Conservation (phyloP, 257 asterid species). For the Fraxinus excelsior region DNA sequence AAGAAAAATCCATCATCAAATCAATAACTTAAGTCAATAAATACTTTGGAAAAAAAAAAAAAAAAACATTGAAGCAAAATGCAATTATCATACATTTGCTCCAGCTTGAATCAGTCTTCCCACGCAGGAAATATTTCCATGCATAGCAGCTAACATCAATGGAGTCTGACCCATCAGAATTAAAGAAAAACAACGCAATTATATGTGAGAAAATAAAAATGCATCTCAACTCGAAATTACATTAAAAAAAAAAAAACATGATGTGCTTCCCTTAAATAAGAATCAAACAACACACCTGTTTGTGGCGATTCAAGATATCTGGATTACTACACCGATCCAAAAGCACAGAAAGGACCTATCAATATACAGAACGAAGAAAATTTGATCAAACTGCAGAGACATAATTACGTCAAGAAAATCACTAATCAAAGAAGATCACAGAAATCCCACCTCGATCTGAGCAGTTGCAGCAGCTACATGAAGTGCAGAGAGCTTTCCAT, state of each 20-base stretch:
- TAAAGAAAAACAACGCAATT: constrained; percentile 15
- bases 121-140: constrained; percentile 67
- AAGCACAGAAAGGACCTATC: constrained; percentile 71
- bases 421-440: constrained; percentile 15
- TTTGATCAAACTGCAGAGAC: constrained; percentile 21
- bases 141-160: constrained; percentile 85
- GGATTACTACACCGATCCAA: constrained; percentile 68
- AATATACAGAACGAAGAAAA: constrained; percentile 10
- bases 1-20: constrained; percentile 19
- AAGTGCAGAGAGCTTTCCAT: constrained; percentile 56
- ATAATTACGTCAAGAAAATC: background rate
- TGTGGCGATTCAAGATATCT: constrained; percentile 71
- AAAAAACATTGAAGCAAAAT: background rate
- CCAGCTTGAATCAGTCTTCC: constrained; percentile 73
- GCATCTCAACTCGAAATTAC: constrained; percentile 20
- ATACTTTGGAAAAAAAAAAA: background rate
- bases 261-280: background rate
- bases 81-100: constrained; percentile 61
- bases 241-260: background rate
- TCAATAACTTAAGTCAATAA: background rate
- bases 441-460: constrained; percentile 59
- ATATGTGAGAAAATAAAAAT: too few relatives aligned
- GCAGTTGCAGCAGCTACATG: constrained; percentile 82
- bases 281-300: constrained; percentile 50
- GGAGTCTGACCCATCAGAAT: constrained; percentile 62